These are phyloP conservation scores for Didymosphaeria variabile DNA, from an alignment of 2,329 filamentous ascomycete species.

Conservation along the genomic window DNA sequence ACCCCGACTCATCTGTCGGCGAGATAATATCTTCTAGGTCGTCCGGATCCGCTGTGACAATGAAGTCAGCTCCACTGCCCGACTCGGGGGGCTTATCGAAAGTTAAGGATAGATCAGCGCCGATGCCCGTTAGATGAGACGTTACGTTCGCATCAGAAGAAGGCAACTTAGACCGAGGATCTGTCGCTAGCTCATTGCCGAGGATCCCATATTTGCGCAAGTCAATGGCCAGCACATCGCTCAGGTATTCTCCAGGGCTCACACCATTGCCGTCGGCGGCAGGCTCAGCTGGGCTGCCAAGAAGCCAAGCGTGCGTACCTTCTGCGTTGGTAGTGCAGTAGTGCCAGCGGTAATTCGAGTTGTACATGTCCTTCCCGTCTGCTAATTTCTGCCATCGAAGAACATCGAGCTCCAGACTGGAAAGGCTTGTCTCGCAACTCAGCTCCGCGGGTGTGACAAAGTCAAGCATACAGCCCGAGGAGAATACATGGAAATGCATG, in stretches of 20 bases:
- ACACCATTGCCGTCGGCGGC: slow-evolving; percentile 71
- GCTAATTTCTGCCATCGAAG: slow-evolving; percentile 95
- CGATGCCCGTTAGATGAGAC: slow-evolving; percentile 70
- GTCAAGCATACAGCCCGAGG: slow-evolving; percentile 89
- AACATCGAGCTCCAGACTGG: slow-evolving; percentile 84
- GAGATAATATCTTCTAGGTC: slow-evolving; percentile 73
- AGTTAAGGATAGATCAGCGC: slow-evolving; percentile 82
- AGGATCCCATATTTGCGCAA: slow-evolving; percentile 89
- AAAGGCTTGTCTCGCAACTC: slow-evolving; percentile 90
- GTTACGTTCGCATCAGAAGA: slow-evolving; percentile 64
- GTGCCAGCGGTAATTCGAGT: slow-evolving; percentile 92
- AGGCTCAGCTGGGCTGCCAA: slow-evolving; percentile 86
- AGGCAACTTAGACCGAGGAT: slow-evolving; percentile 53
- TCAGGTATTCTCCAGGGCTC: slow-evolving; percentile 88
- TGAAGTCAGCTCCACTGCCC: slow-evolving; percentile 88
- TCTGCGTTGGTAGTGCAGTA: slow-evolving; percentile 97
- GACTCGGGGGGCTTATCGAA: slow-evolving; percentile 88
- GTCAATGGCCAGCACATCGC: slow-evolving; percentile 93
- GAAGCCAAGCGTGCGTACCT: slow-evolving; percentile 93
- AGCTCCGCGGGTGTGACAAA: slow-evolving; percentile 93
- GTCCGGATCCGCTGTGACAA: slow-evolving; percentile 86
- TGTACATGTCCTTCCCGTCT: slow-evolving; percentile 93
- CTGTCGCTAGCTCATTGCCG: slow-evolving; percentile 72
- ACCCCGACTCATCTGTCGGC: slow-evolving; percentile 54
- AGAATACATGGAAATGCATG: slow-evolving; percentile 94